Base-by-base conservation (phyloP, 352 stramenopile species). In the Pythium guiyangense region DNA sequence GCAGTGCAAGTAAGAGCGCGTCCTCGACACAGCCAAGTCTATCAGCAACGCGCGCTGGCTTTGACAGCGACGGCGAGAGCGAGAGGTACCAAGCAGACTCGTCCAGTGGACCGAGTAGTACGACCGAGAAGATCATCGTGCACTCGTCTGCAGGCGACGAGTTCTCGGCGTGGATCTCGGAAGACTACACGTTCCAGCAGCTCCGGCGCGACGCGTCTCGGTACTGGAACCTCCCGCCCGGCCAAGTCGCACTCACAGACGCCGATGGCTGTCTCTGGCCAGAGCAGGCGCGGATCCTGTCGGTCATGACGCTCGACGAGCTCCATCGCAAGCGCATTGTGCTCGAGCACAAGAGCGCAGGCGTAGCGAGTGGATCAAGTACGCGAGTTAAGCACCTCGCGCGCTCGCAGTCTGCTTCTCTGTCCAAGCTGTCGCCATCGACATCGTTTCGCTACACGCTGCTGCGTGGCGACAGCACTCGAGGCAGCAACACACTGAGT, bases 131-230 rank as follows among this genome's bases (percentile, higher is more conserved):
- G 44, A 67, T 89, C 12, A 82, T 64, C 12, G 74, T 89, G 0
- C 66, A 62, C 43, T 84, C 71, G 14, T 54, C 66, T 2, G 75
- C 72, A 2, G 71, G 77, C 4, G 74, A 84, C n/a, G 75, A 84
- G 55, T 92, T 89, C 61, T 62, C 68, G 0, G 73, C 75, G 6
- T 89, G 79, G 77, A 71, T 92, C 43, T 77, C 78, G 6, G 74
- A 84, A 10, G 74, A 79, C 8, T 90, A 90, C 56, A 92, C 76
- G 1, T 92, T 92, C 53, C 71, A 86, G 53, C 80, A 90, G 57
- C 67, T 92, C 6, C 79, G 80, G 6, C 70, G 68, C 3, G 83
- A 92, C 51, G 74, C 80, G 4, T 77, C 78, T 39, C 71, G 74
- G 27, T 92, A 90, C 58, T 92, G 78, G 78, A 84, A 81, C 51